Evolutionary conservation across 768 basidiomycete species (phyloP).

Genomic region (Phaffia australis): DNA sequence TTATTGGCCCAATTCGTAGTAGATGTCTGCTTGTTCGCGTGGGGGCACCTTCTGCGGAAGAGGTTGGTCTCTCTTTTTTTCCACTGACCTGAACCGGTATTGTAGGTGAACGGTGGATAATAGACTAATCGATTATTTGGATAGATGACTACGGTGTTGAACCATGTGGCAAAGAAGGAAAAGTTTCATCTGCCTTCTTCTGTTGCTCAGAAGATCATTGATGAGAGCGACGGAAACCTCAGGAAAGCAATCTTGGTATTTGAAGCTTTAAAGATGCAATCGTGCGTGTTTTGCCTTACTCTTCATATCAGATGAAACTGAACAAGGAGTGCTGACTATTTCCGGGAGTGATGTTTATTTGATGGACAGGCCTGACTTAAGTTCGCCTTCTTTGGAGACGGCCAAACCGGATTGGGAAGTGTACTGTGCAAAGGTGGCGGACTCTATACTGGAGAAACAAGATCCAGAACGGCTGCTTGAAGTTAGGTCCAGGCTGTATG

Average conservation of each 20-base stretch:
- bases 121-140: not conserved
- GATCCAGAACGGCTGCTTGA: slow-evolving; percentile 80
- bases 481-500: slow-evolving; percentile 85
- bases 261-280: slow-evolving; percentile 95
- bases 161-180: slow-evolving; percentile 67
- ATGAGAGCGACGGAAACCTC: slow-evolving; percentile 77
- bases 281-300: slow-evolving; percentile 44
- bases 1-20: slow-evolving; percentile 94
- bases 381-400: slow-evolving; percentile 48
- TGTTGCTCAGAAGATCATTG: slow-evolving; percentile 61
- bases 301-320: too few relatives aligned
- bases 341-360: not conserved
- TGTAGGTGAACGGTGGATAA: not conserved
- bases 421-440: slow-evolving; percentile 84
- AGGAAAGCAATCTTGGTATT: slow-evolving; percentile 88
- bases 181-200: slow-evolving; percentile 70
- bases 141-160: slow-evolving; percentile 70
- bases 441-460: slow-evolving; percentile 80
- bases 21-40: slow-evolving; percentile 88
- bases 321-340: too few relatives aligned
- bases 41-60: slow-evolving; percentile 65
- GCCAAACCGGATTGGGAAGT: slow-evolving; percentile 99
- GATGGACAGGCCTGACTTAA: slow-evolving; percentile 61
- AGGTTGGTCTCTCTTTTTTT: slow-evolving; percentile 46
- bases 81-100: not conserved